Evolutionary conservation across 257 asterid genomes (phyloP), one percentile per base, ranked within the genome.

Genomic region (Petunia secreta): DNA sequence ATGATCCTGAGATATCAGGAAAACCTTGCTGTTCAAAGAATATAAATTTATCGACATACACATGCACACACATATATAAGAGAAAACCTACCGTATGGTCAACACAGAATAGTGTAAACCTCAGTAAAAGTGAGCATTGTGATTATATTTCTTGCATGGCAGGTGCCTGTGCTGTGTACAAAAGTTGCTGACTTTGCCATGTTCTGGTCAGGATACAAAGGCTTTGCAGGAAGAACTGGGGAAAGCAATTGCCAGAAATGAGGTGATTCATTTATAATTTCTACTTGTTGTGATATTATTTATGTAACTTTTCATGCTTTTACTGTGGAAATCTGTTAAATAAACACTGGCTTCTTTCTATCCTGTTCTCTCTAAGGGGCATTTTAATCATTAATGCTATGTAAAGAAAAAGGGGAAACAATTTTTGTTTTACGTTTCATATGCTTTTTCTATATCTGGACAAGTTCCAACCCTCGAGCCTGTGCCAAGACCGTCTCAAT

Each of bases 241-340:
- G 83, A 91, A 88, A 80, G 97, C 95, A 75, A 90, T 95, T 75
- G 86, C 91, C 79, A 90, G 89, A 87, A 86, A 90, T 57, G 89
- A 92, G 98, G 99, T 95, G 89, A 82, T 50, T 65, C 34, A n/a
- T 73, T 58, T 37, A 54, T 25, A 41, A 71, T 57, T 38, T 75
- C 39, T 69, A 57, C 64, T 48, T 77, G 40, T 60, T 63, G 6
- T 38, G 25, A 41, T 50, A 16, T 75, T 80, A 9, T 82, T 55
- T 25, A 39, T 57, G 37, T 79, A 43, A 48, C 53, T 44, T 75
- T 57, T 55, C 58, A 34, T 58, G n/a, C 55, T 62, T 36, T 44
- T 2, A 4, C 2, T 50, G 62, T 50, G 78, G 78, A 36, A 62
- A 34, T 50, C 14, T 2, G 8, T 10, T 73, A 9, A 50, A 13